These are phyloP conservation scores for Cladosporium sp. DNA, from an alignment of 2,329 filamentous ascomycete species.

Conservation along the genomic window DNA sequence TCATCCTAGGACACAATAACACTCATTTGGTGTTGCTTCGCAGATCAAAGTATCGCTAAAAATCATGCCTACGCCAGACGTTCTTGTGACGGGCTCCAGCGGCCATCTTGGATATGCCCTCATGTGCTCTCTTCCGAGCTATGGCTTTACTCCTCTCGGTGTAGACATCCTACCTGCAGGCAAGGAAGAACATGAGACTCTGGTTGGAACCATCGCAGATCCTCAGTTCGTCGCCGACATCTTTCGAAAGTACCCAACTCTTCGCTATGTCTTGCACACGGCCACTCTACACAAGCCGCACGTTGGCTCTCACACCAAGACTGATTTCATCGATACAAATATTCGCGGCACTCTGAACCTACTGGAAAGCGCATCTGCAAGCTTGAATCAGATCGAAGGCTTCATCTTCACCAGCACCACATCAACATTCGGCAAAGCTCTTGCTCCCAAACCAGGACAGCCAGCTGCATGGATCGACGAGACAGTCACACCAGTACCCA, in stretches of 20 bases:
- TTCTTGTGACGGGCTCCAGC: constrained; percentile 17
- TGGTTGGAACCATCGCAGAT: constrained; percentile 16
- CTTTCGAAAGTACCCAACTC: constrained; percentile 5
- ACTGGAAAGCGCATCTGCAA: constrained; percentile 16
- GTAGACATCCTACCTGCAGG: constrained; percentile 17
- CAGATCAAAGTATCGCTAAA: no score
- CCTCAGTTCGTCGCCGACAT: constrained; percentile 10
- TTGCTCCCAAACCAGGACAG: constrained; percentile 17
- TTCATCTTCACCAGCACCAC: constrained; percentile 20
- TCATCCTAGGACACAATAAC: no score
- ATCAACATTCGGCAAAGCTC: constrained; percentile 19
- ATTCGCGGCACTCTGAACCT: constrained; percentile 18
- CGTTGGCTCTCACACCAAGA: constrained; percentile 17
- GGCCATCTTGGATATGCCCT: constrained; percentile 20
- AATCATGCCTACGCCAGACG: constrained; percentile 14
- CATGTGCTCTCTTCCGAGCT: constrained; percentile 16
- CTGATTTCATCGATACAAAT: constrained; percentile 21
- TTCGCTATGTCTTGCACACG: constrained; percentile 19
- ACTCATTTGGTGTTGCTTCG: no score
- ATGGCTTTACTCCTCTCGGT: constrained; percentile 16
- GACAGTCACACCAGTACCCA: constrained; percentile 17
- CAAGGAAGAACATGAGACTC: constrained; percentile 4
- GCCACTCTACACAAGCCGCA: constrained; percentile 22
- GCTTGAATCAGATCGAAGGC: constrained; percentile 14
- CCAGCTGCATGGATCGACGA: constrained; percentile 23